Evolutionary conservation across 2,329 filamentous ascomycete genomes (phyloP).

Genomic region (Fusarium anthophilum): DNA sequence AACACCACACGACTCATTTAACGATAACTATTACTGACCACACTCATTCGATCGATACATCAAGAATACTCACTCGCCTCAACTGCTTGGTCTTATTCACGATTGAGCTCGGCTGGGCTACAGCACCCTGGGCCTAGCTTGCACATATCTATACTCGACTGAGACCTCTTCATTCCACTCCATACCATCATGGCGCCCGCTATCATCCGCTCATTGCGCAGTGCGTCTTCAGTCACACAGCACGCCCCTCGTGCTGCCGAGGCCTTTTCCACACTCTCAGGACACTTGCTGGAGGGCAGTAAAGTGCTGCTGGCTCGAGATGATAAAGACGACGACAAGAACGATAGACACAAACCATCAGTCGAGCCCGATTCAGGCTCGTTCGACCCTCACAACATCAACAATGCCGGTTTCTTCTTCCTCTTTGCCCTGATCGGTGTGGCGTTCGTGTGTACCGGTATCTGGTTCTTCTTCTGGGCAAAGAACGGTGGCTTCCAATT

Average conservation of each 20-base stretch:
- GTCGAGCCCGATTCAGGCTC: constrained; percentile 58
- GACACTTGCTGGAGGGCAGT: constrained; percentile 54
- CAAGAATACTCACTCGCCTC: not conserved
- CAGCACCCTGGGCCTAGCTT: constrained; percentile 41
- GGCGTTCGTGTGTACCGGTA: constrained; percentile 75
- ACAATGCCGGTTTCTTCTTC: constrained; percentile 79
- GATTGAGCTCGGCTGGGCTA: constrained; percentile 41
- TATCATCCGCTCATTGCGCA: constrained; percentile 45
- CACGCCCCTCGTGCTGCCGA: constrained; percentile 30
- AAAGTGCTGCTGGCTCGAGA: constrained; percentile 56
- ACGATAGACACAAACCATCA: constrained; percentile 39
- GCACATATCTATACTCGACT: constrained; percentile 9
- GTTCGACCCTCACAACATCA: constrained; percentile 65
- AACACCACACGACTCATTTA: not conserved
- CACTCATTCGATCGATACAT: not conserved
- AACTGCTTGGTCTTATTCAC: constrained; percentile 18
- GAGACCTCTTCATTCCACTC: constrained; percentile 35
- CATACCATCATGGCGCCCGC: constrained; percentile 53
- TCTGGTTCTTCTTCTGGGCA: constrained; percentile 99
- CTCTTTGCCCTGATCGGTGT: constrained; percentile 87
- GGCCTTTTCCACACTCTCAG: constrained; percentile 46
- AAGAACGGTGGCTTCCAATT: constrained; percentile 95
- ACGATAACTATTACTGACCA: not conserved
- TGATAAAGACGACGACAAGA: constrained; percentile 39
- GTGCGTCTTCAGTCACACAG: constrained; percentile 40